These are phyloP conservation scores for Bryoglossum gracile DNA, from an alignment of 495 filamentous ascomycete species.

Conservation along the genomic window DNA sequence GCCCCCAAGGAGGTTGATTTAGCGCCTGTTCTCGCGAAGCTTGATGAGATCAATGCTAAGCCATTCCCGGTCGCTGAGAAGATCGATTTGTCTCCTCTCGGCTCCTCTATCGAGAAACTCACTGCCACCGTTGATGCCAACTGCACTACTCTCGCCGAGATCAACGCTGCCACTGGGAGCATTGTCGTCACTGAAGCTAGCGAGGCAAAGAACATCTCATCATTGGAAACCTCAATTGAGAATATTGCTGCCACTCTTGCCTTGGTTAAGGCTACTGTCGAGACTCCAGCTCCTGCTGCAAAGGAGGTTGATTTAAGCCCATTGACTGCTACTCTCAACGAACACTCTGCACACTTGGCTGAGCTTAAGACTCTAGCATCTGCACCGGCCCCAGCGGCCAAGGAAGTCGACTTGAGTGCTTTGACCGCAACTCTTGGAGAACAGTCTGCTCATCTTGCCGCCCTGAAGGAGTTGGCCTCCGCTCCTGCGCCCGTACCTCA, in stretches of 20 bases:
- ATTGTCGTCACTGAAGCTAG: not conserved
- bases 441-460: constrained; percentile 4
- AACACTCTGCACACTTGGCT: not conserved
- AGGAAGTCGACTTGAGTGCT: constrained; percentile 3
- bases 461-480: constrained; percentile 1
- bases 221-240: not conserved
- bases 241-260: not conserved
- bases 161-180: constrained; percentile 6
- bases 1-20: constrained; percentile 15
- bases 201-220: not conserved
- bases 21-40: constrained; percentile 5
- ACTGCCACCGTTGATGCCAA: constrained; percentile 8
- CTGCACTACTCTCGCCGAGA: constrained; percentile 1
- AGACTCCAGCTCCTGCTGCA: constrained; percentile 1
- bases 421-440: not conserved
- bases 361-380: constrained; percentile 1
- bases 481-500: constrained; percentile 4
- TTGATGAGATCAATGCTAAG: constrained; percentile 18
- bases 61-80: constrained; percentile 6
- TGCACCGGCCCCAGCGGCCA: constrained; percentile 7
- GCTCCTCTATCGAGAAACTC: constrained; percentile 1
- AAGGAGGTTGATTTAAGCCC: not conserved
- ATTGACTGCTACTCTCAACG: not conserved
- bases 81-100: constrained; percentile 10
- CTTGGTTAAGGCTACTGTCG: not conserved